Evolutionary conservation across 2,329 filamentous ascomycete genomes (phyloP).

Genomic region (Claviceps capensis): DNA sequence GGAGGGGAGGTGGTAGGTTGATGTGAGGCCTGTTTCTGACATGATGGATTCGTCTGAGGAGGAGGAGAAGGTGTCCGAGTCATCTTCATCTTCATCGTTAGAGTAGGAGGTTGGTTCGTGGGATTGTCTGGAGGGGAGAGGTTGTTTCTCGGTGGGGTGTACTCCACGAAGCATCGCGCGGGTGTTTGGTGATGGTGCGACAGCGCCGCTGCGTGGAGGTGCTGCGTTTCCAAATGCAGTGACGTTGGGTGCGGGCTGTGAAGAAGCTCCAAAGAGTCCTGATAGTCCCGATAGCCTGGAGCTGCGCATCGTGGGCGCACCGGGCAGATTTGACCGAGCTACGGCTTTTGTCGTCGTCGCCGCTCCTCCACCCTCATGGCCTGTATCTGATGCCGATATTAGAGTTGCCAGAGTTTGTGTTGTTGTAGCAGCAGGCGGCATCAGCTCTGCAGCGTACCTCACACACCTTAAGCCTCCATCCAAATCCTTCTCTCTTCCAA

Average conservation of each 20-base stretch:
- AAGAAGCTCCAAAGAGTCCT: neutral
- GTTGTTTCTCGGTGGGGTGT: neutral
- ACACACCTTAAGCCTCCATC: neutral
- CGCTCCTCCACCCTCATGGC: no score
- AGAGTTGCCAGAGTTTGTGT: neutral
- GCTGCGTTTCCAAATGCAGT: neutral
- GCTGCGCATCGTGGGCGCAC: neutral
- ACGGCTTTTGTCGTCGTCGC: no score
- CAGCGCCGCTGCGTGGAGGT: neutral
- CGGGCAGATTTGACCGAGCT: neutral
- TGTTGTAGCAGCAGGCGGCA: neutral
- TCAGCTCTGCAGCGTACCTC: neutral
- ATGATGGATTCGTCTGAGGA: slow-evolving; percentile 26
- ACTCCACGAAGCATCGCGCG: no score
- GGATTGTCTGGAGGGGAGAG: neutral
- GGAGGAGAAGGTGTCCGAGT: neutral
- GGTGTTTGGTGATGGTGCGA: no score
- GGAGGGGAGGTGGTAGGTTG: slow-evolving; percentile 41
- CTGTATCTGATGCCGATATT: neutral
- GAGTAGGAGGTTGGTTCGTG: neutral
- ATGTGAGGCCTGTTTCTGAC: slow-evolving; percentile 41
- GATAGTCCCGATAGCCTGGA: no score
- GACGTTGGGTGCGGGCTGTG: neutral
- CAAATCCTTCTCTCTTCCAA: neutral
- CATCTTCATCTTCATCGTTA: neutral